phyloP scores from a whole-genome alignment of 345 rosid genomes.

The Rhodamnia argentea region DNA sequence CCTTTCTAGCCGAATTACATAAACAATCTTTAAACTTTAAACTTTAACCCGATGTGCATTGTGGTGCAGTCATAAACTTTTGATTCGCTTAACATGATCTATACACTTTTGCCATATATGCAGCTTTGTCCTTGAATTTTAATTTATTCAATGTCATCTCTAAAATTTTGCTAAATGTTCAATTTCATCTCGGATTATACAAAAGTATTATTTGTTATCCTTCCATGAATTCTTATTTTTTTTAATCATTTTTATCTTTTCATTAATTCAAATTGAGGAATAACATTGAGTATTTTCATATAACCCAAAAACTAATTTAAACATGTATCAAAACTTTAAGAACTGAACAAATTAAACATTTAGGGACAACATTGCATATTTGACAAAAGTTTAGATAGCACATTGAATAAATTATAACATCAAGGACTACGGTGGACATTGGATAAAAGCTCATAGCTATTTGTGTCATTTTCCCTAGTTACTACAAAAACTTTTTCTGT shows the following conservation, averaged over 20 bases:
- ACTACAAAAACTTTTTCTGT: background rate
- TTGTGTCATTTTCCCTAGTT: background rate
- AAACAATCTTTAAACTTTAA: background rate
- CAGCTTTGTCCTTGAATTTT: background rate
- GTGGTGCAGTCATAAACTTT: no score
- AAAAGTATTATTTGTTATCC: background rate
- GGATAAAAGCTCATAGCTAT: background rate
- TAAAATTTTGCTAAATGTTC: background rate
- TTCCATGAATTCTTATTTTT: background rate
- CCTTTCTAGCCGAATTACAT: background rate
- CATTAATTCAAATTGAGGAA: background rate
- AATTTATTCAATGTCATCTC: background rate
- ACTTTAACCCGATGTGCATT: no score
- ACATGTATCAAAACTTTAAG: background rate
- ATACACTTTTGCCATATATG: background rate
- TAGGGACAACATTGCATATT: background rate
- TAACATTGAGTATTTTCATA: background rate
- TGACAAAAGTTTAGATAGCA: background rate
- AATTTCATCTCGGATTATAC: background rate
- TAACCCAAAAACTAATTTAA: background rate
- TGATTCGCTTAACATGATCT: background rate
- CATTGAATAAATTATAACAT: background rate
- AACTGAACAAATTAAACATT: background rate
- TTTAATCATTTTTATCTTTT: background rate
- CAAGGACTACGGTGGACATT: rapidly evolving